These are phyloP conservation scores for Syncephalastrum monosporum DNA, from an alignment of 371 early-diverging fungal species.

Conservation along the genomic window DNA sequence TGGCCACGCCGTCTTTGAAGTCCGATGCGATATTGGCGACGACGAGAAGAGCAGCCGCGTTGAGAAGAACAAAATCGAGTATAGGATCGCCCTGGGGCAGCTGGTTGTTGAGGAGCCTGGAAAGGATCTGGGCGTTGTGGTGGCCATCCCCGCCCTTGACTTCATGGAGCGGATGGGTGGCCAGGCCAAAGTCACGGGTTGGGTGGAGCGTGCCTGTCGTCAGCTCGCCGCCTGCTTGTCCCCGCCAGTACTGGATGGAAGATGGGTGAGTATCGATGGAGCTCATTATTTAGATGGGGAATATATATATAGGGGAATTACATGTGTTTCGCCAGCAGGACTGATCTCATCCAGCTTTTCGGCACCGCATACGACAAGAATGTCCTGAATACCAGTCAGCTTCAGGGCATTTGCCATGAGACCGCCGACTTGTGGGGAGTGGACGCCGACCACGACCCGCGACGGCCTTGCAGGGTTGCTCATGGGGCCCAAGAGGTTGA, in stretches of 20 bases:
- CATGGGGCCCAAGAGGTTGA: slow-evolving; percentile 95
- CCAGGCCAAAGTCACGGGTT: slow-evolving; percentile 80
- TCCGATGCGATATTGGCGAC: slow-evolving; percentile 76
- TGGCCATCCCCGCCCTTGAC: slow-evolving; percentile 81
- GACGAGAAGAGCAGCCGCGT: slow-evolving; percentile 82
- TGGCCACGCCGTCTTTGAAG: slow-evolving; percentile 74
- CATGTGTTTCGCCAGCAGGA: slow-evolving; percentile 73
- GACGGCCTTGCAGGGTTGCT: slow-evolving; percentile 86
- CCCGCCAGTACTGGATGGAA: slow-evolving; percentile 63
- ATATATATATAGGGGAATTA: slow-evolving; percentile 25
- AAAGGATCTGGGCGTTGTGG: slow-evolving; percentile 74
- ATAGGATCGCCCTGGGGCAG: slow-evolving; percentile 67
- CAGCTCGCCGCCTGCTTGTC: slow-evolving; percentile 59
- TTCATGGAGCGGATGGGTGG: slow-evolving; percentile 64
- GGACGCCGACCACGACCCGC: slow-evolving; percentile 89
- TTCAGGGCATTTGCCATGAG: slow-evolving; percentile 85
- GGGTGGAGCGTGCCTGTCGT: slow-evolving; percentile 70
- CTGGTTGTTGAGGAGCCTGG: slow-evolving; percentile 61
- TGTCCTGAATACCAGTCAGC: slow-evolving; percentile 73
- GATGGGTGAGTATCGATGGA: no score
- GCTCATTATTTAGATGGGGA: neutral
- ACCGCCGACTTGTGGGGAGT: slow-evolving; percentile 72
- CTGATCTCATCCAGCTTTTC: slow-evolving; percentile 85
- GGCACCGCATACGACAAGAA: slow-evolving; percentile 85
- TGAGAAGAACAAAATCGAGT: slow-evolving; percentile 89